Base-by-base conservation (phyloP, 257 asterid species). In the Solanum bulbocastanum region DNA sequence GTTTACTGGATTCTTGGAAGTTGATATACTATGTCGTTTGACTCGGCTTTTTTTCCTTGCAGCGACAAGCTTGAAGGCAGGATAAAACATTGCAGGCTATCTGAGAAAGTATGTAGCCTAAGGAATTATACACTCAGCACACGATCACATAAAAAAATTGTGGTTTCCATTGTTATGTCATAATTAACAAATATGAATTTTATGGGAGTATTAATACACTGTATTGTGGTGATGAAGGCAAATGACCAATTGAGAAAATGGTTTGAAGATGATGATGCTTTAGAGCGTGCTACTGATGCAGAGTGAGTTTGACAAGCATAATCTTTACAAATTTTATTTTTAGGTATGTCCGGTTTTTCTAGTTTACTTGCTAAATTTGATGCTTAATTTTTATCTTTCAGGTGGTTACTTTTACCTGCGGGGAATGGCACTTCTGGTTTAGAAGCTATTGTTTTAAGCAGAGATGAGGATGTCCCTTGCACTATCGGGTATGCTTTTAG, bases 1-100 rank as follows among this genome's bases (percentile, higher is more conserved):
- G 30, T 60, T 60, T 11, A 1, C 4, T 60, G 68, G 68, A 58
- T 58, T 8, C 68, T 30, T 39, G 76, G 66, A 6, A 25, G 81
- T 30, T 58, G 32, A 78, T 88, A 12, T 30, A 16, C 69, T 36
- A 5, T 25, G n/a, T 81, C 20, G 30, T 3, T 87, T 86, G 66
- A 79, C 85, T 27, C 18, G 1, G 13, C 0, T 20, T 20, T 85
- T 72, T 71, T 25, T 39, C 22, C 49, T 88, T 90, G 90, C 95
- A 96, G 98, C 40, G 91, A 97, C 44, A 94, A 96, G 85, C 98
- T 96, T 36, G 99, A 97, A 94, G 99, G 99, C 72, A 92, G 99
- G 91, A 88, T 92, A 6, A 90, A 83, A 83, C 98, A 92, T 14
- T 97, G 99, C 94, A 90, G 99, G 83, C 96, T 96, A 44, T 86